A percentile compares a stretch with the other conserved stretches of the same genome.
Conservation (phyloP, 2,329 filamentous ascomycete genomes). For the Fusarium devonianum region DNA sequence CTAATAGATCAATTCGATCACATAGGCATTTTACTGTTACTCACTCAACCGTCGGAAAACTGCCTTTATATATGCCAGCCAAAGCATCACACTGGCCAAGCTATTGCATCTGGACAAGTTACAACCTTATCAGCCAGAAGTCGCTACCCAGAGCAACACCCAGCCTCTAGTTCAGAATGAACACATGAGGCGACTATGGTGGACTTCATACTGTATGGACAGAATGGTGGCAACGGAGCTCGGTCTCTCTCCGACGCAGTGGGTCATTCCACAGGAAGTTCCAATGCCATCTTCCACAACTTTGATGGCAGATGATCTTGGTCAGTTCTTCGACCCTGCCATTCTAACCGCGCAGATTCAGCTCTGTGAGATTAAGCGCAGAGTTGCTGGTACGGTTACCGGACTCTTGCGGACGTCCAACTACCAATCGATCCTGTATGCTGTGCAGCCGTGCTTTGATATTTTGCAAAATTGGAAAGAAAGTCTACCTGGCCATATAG, state of each 20-base stretch:
- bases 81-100: constrained; percentile 11
- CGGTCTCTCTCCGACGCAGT: constrained; percentile 4
- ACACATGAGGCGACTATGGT: constrained; percentile 12
- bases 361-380: constrained; percentile 15
- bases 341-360: constrained; percentile 2
- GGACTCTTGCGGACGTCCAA: neutral
- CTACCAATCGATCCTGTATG: neutral
- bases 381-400: constrained; percentile 2
- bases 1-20: no score
- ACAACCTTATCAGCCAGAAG: neutral
- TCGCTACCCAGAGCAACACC: neutral
- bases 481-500: constrained; percentile 1
- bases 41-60: constrained; percentile 17
- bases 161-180: neutral
- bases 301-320: neutral
- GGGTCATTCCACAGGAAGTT: neutral
- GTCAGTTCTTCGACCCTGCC: constrained; percentile 11
- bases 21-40: constrained; percentile 20
- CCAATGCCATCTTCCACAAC: constrained; percentile 1
- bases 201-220: constrained; percentile 20
- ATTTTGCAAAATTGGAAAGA: constrained; percentile 7
- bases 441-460: constrained; percentile 1
- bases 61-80: constrained; percentile 14
- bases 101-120: constrained; percentile 7
- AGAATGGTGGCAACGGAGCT: constrained; percentile 13